Percentiles rank a stretch among this genome's conserved stretches.
Conservation (phyloP, 768 basidiomycete species). For the Hericium rajendrae region DNA sequence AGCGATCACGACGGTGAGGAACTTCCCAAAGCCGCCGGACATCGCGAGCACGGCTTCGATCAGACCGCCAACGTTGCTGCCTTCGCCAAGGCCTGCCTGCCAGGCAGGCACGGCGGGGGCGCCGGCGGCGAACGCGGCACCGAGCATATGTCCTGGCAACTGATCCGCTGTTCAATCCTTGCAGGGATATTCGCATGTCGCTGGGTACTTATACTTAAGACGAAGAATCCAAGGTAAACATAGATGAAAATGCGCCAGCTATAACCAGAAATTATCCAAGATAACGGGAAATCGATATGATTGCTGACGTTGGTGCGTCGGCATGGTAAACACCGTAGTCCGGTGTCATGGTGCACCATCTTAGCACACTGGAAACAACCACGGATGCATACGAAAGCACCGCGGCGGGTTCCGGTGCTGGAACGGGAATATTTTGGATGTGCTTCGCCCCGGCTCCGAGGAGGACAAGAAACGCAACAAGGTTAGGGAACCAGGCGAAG, state of each 20-base stretch:
- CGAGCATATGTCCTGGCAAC: slow-evolving; percentile 33
- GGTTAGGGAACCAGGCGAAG: slow-evolving; percentile 31
- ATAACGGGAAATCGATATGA: neutral
- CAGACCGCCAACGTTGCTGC: slow-evolving; percentile 34
- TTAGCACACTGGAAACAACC: slow-evolving; percentile 33
- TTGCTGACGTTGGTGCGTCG: slow-evolving; percentile 20
- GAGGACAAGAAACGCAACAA: slow-evolving; percentile 28
- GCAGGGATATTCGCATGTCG: too few species aligned
- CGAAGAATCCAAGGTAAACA: slow-evolving; percentile 36
- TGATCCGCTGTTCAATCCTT: slow-evolving; percentile 8
- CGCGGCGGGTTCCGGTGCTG: slow-evolving; percentile 23
- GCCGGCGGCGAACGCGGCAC: slow-evolving; percentile 36
- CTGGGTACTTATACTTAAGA: slow-evolving; percentile 27
- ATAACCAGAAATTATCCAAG: neutral
- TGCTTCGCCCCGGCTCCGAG: slow-evolving; percentile 30
- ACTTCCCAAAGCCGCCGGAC: slow-evolving; percentile 35
- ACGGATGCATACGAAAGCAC: slow-evolving; percentile 37
- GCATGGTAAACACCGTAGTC: slow-evolving; percentile 42
- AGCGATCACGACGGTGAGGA: slow-evolving; percentile 41
- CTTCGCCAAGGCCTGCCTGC: slow-evolving; percentile 29
- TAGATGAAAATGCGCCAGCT: slow-evolving; percentile 34
- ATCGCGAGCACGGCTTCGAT: slow-evolving; percentile 29
- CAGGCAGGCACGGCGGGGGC: slow-evolving; percentile 29
- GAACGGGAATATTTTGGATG: slow-evolving; percentile 17
- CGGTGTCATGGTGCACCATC: slow-evolving; percentile 33